Conservation (phyloP, 2,329 filamentous ascomycete species). For the Scytalidium lignicola region DNA sequence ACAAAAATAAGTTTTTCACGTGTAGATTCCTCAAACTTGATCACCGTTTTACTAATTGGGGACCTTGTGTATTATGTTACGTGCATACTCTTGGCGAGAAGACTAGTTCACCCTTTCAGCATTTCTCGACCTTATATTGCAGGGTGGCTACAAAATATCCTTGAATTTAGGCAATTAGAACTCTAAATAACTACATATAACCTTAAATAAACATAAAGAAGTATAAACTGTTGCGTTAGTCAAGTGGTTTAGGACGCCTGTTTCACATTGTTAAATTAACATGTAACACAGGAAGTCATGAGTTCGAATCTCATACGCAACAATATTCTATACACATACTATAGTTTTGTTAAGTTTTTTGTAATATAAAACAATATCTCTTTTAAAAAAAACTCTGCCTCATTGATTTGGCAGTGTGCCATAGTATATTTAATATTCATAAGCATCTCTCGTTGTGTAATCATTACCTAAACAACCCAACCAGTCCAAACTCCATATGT, state of each 20-base stretch:
- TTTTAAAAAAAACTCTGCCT: too few species aligned
- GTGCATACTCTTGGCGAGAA: too few species aligned
- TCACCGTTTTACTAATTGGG: too few species aligned
- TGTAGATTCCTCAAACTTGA: too few species aligned
- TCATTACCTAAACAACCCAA: not conserved
- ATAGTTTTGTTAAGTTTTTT: not conserved
- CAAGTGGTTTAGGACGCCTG: conserved; percentile 13
- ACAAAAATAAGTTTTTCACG: too few species aligned
- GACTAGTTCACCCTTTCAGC: too few species aligned
- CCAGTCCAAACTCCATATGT: not conserved
- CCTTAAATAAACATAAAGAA: not conserved
- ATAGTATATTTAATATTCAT: not conserved
- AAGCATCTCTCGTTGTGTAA: not conserved
- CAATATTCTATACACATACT: not conserved
- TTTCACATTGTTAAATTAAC: conserved; percentile 10
- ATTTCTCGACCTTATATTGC: too few species aligned
- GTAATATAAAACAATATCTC: not conserved
- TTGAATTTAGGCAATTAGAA: not conserved
- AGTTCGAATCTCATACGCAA: not conserved
- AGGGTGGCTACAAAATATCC: too few species aligned
- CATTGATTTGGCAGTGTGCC: not conserved
- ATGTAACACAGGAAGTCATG: not conserved
- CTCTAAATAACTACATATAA: not conserved
- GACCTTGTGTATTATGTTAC: too few species aligned
- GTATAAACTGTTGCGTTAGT: conserved; percentile 4